Base-by-base conservation (phyloP, 192 early-diverging fungal genomes). In the Coemansia biformis region DNA sequence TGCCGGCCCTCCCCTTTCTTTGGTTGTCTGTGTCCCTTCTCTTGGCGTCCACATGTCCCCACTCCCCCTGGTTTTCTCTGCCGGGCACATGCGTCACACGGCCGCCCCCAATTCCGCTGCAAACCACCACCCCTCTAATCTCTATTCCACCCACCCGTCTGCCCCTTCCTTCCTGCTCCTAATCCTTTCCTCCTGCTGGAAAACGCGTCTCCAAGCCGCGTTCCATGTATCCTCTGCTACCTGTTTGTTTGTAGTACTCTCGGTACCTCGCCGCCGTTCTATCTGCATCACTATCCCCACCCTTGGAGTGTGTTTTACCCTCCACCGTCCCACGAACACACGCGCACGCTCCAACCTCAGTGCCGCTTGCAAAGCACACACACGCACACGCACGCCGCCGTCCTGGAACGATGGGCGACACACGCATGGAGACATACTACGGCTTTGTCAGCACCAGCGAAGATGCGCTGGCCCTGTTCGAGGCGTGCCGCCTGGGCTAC, bases 401-500 rank as follows among this genome's bases (percentile, higher is more conserved):
- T n/a, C n/a, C n/a, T n/a, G n/a, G 12, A 19, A 40, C 28, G 39
- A 74, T 74, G 71, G 63, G 55, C 33, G 59, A 66, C 46, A 73
- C 63, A 29, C 78, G 72, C 31, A 83, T 89, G 83, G 87, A 88
- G 64, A 85, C 87, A 22, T 91, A 85, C 57, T 83, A 80, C 73
- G 91, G 89, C 42, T 84, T 84, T 43, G 83, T 93, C 45, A 86
- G 88, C 69, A 81, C 90, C 10, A 84, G 86, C 46, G 85, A 90
- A 49, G 91, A 94, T 49, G 91, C 90, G 3, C 75, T 94, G 37
- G 73, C 91, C 22, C 65, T 94, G 31, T 91, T 94, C 57, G 91
- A 94, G 75, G 92, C 92, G 4, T 92, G 89, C 43, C 84, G 89
- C 29, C 48, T 81, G 13, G 82, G 84, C 17, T 76, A 79, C 43